phyloP scores from a whole-genome alignment of 768 basidiomycete genomes.

The Butyriboletus loyo region DNA sequence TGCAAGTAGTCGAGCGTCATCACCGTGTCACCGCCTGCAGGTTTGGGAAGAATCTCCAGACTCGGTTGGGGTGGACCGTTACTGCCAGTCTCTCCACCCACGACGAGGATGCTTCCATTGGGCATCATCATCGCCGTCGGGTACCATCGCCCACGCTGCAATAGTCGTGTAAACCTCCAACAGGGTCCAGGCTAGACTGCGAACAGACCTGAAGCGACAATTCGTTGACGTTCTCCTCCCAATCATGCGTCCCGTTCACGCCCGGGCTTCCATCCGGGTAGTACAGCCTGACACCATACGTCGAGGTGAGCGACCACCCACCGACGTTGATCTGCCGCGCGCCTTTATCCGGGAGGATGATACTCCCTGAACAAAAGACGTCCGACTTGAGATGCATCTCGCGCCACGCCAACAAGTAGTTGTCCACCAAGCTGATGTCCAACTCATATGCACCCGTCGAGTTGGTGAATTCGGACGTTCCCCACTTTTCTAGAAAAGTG shows the following conservation, averaged over 20 bases:
- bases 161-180: not conserved
- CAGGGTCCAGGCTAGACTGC: too few species aligned
- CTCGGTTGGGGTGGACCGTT: constrained; percentile 66
- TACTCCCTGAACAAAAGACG: constrained; percentile 74
- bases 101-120: constrained; percentile 70
- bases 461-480: constrained; percentile 60
- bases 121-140: constrained; percentile 64
- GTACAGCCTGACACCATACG: constrained; percentile 70
- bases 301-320: constrained; percentile 66
- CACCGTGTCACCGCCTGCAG: constrained; percentile 58
- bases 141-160: constrained; percentile 69
- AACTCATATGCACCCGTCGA: constrained; percentile 79
- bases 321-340: constrained; percentile 36
- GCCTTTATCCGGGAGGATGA: constrained; percentile 72
- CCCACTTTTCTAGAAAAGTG: constrained; percentile 71
- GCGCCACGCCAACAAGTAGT: constrained; percentile 57
- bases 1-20: constrained; percentile 62
- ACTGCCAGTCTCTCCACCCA: constrained; percentile 73
- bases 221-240: constrained; percentile 66
- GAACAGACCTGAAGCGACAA: constrained; percentile 57
- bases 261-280: constrained; percentile 66
- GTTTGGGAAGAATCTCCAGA: constrained; percentile 68
- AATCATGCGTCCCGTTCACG: constrained; percentile 71
- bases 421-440: constrained; percentile 53
- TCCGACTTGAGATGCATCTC: constrained; percentile 74